phyloP scores from a whole-genome alignment of 2,329 filamentous ascomycete species.

The Diaporthe citrichinensis region DNA sequence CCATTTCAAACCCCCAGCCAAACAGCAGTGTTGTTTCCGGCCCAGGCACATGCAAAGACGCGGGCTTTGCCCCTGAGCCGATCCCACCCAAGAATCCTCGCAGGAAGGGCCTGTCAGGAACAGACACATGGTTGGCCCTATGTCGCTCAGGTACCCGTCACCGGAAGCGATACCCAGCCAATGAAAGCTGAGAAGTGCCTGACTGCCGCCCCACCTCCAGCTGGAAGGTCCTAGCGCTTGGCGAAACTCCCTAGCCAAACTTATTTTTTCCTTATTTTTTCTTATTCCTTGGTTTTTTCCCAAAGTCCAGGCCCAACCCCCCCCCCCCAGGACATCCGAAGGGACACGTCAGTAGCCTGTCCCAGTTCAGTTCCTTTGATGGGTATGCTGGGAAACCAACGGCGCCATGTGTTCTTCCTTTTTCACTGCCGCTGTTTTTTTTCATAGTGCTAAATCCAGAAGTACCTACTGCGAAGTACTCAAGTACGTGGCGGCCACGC shows the following conservation, averaged over 20 bases:
- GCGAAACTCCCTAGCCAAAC: conserved; percentile 30
- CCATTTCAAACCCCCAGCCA: conserved; percentile 14
- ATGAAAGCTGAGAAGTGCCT: conserved; percentile 46
- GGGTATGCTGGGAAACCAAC: neutral
- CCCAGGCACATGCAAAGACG: conserved; percentile 36
- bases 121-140: conserved; percentile 53
- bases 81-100: conserved; percentile 41
- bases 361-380: neutral
- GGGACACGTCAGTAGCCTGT: conserved; percentile 26
- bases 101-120: conserved; percentile 52
- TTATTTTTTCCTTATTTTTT: conserved; percentile 35
- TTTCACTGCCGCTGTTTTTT: conserved; percentile 18
- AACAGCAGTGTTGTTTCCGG: conserved; percentile 28
- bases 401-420: conserved; percentile 12
- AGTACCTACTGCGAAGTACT: neutral
- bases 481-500: conserved; percentile 10
- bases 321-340: conserved; percentile 16
- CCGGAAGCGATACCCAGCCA: conserved; percentile 50
- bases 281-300: neutral
- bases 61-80: conserved; percentile 37
- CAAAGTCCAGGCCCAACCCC: conserved; percentile 13
- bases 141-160: conserved; percentile 59
- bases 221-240: conserved; percentile 36
- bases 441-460: neutral
- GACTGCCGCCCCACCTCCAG: conserved; percentile 37